Evolutionary conservation across 495 filamentous ascomycete species (phyloP), one percentile per base, ranked within the genome.

Genomic region (Daldinia grandis): DNA sequence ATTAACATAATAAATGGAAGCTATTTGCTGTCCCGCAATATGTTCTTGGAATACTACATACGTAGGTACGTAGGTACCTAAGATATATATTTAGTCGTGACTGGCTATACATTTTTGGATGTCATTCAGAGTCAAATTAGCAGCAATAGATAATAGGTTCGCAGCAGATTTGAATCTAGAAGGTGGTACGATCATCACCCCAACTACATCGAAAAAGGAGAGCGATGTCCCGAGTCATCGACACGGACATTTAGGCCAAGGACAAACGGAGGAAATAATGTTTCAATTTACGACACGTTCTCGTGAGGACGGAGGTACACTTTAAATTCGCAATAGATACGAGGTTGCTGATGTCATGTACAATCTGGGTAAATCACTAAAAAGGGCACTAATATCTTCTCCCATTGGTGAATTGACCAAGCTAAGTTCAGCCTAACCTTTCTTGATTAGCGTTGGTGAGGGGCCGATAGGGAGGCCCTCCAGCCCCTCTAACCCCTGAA

Each of bases 331-430:
- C 6, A 31, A 38, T 21, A 28, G 35, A 53, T 35, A 21, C 28
- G 38, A 66, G 9, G 38, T 64, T 57, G 12, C 49, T 71, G 68
- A 67, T 66, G 68, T 67, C 69, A 64, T 57, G 33, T 50, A 59
- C 24, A 72, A 68, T 72, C 55, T 72, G 64, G 69, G 58, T 72
- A 72, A 69, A 71, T 58, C 42, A 47, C 9, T 21, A 9, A 24
- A 47, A 24, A 10, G 4, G 19, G 42, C 3, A 35, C 3, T 35
- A 35, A 14, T 14, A 21, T 44, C 17, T 19, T 47, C 42, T 24
- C 17, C 17, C 19, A 47, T 47, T 47, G 42, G 42, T 24, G 42
- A 24, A 47, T 47, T 47, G 17, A 21, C 24, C 19, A 24, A 47
- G 42, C 42, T 9, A 47, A 47, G 17, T 47, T 47, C 42, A 47